phyloP scores from a whole-genome alignment of 2,329 filamentous ascomycete genomes.

The Sporothrix brunneoviolacea region DNA sequence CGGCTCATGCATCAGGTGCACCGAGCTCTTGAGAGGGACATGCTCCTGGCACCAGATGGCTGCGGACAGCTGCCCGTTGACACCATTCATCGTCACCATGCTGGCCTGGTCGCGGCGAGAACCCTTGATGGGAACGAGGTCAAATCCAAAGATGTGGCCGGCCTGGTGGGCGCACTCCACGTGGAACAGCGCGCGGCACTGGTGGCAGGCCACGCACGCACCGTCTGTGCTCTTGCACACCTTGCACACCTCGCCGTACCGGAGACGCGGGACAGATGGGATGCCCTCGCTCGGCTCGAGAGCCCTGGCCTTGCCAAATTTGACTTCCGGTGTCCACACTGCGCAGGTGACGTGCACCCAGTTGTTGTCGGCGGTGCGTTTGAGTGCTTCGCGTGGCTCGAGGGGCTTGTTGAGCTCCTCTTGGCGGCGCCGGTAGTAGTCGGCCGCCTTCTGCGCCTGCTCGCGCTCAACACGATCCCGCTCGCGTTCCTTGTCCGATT shows the following conservation, averaged over 20 bases:
- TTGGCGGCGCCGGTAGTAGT: constrained; percentile 78
- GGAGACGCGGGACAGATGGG: constrained; percentile 65
- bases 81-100: constrained; percentile 72
- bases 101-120: constrained; percentile 75
- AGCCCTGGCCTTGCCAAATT: constrained; percentile 78
- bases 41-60: constrained; percentile 91
- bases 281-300: constrained; percentile 87
- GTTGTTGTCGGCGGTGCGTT: constrained; percentile 92
- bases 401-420: constrained; percentile 75
- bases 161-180: constrained; percentile 84
- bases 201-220: constrained; percentile 78
- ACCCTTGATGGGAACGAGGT: constrained; percentile 82
- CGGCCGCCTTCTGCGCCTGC: constrained; percentile 67
- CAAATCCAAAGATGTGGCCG: constrained; percentile 80
- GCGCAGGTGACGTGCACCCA: constrained; percentile 97
- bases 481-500: constrained; percentile 80
- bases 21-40: constrained; percentile 58
- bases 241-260: constrained; percentile 74
- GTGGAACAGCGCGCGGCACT: constrained; percentile 67
- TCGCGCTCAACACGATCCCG: constrained; percentile 83
- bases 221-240: constrained; percentile 67
- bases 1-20: constrained; percentile 73
- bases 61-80: constrained; percentile 77
- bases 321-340: constrained; percentile 85
- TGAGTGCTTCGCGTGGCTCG: constrained; percentile 82